A percentile compares a stretch with the other conserved stretches of the same genome.
These are phyloP conservation scores for Mycogone perniciosa DNA, from an alignment of 2,329 filamentous ascomycete species.

Conservation along the genomic window DNA sequence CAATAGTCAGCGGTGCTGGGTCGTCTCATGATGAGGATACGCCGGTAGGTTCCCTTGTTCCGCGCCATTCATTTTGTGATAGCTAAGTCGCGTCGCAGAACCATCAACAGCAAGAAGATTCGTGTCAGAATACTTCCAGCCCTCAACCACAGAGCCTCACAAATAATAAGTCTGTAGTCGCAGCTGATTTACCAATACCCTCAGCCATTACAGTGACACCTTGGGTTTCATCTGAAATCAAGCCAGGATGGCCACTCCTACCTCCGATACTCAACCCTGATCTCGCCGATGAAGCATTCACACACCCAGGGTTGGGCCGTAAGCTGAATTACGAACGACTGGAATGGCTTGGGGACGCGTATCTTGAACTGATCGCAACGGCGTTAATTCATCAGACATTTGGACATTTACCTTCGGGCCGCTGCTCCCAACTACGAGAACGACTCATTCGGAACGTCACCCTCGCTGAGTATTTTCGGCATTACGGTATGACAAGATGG, in stretches of 20 bases:
- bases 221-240: constrained; percentile 47
- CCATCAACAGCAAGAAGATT: too few relatives aligned
- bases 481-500: constrained; percentile 64
- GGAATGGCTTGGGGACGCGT: constrained; percentile 85
- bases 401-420: constrained; percentile 56
- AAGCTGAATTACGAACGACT: constrained; percentile 64
- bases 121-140: too few relatives aligned
- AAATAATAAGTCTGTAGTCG: too few relatives aligned
- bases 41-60: not conserved
- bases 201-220: constrained; percentile 29
- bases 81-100: too few relatives aligned
- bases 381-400: constrained; percentile 71
- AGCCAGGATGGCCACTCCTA: constrained; percentile 46
- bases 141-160: too few relatives aligned
- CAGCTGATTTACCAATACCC: constrained; percentile 1
- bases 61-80: too few relatives aligned
- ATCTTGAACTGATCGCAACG: constrained; percentile 70
- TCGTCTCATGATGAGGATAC: not conserved
- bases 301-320: constrained; percentile 48
- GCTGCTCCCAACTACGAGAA: constrained; percentile 71
- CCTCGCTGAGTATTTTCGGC: constrained; percentile 59
- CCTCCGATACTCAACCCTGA: constrained; percentile 54
- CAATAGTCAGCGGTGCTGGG: not conserved
- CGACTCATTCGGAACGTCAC: constrained; percentile 74
- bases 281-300: constrained; percentile 60